Conservation (phyloP, 2,329 filamentous ascomycete genomes). For the Pseudocercospora fuligena region DNA sequence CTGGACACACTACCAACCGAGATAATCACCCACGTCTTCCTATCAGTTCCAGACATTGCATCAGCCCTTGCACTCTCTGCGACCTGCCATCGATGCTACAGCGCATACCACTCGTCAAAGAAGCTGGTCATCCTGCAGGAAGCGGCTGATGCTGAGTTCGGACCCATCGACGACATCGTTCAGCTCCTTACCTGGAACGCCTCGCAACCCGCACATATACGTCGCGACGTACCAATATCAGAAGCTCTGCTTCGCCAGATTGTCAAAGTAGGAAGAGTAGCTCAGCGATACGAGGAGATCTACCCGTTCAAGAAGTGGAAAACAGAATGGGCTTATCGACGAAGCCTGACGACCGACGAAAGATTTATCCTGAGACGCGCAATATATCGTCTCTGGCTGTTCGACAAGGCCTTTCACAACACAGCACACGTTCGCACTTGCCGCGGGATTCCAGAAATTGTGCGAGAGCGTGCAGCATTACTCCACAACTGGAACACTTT, state of each 20-base stretch:
- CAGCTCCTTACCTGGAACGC: conserved; percentile 66
- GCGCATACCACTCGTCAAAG: conserved; percentile 58
- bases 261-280: conserved; percentile 58
- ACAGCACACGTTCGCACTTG: conserved; percentile 55
- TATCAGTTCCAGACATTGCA: conserved; percentile 56
- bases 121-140: conserved; percentile 59
- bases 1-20: conserved; percentile 63
- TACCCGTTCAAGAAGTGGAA: conserved; percentile 69
- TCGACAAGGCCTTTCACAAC: conserved; percentile 63
- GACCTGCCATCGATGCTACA: conserved; percentile 60
- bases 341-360: conserved; percentile 57
- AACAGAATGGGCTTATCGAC: conserved; percentile 58
- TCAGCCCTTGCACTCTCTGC: conserved; percentile 60
- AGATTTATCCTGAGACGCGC: conserved; percentile 59
- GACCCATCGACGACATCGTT: conserved; percentile 62
- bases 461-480: conserved; percentile 59
- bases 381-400: conserved; percentile 66
- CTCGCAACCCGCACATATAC: conserved; percentile 61
- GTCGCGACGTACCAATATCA: conserved; percentile 59
- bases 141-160: conserved; percentile 61
- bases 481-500: conserved; percentile 63
- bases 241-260: conserved; percentile 61
- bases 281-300: conserved; percentile 63
- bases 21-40: conserved; percentile 62
- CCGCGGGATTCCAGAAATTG: conserved; percentile 52